Percentiles rank a stretch among this genome's conserved stretches.
These are phyloP conservation scores for Sphagnum tenellum DNA, from an alignment of 225 moss, liverwort and hornwort genomes.

Conservation along the genomic window DNA sequence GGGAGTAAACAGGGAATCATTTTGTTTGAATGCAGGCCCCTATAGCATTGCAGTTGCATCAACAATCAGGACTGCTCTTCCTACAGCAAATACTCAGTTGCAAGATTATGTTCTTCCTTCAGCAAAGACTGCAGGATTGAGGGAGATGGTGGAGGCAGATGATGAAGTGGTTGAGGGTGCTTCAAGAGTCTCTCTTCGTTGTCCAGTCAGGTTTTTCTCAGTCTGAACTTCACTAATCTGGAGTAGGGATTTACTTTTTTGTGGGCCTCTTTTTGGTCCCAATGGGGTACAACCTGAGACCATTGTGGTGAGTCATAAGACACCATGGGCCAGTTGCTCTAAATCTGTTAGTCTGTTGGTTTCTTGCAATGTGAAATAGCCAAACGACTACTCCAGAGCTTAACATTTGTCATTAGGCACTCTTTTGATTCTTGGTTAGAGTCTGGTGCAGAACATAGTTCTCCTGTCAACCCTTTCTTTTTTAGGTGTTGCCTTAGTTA, in stretches of 20 bases:
- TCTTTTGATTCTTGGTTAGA: too few species aligned
- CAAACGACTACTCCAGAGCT: too few species aligned
- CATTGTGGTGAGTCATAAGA: not conserved
- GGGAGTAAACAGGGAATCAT: too few species aligned
- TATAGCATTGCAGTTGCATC: conserved; percentile 40
- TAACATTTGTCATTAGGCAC: too few species aligned
- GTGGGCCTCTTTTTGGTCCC: not conserved
- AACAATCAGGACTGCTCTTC: conserved; percentile 16
- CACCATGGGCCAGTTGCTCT: conserved; percentile 3
- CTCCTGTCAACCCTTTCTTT: too few species aligned
- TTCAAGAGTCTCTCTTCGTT: conserved; percentile 83
- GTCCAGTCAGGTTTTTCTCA: conserved; percentile 71
- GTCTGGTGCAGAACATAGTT: too few species aligned
- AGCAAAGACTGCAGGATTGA: conserved; percentile 13
- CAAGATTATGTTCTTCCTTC: conserved; percentile 41
- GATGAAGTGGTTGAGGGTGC: conserved; percentile 87
- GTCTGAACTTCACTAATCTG: not conserved
- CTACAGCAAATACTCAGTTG: conserved; percentile 27
- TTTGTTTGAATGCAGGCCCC: conserved; percentile 26
- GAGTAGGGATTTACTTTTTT: not conserved
- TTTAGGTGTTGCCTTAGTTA: too few species aligned
- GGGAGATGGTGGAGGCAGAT: conserved; percentile 35
- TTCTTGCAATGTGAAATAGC: conserved; percentile 1
- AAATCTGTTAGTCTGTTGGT: not conserved
- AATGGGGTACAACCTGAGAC: too few species aligned